Percentiles rank a stretch among this genome's conserved stretches.
Conservation (phyloP, 345 rosid species). For the Sisymbrium altissimum region DNA sequence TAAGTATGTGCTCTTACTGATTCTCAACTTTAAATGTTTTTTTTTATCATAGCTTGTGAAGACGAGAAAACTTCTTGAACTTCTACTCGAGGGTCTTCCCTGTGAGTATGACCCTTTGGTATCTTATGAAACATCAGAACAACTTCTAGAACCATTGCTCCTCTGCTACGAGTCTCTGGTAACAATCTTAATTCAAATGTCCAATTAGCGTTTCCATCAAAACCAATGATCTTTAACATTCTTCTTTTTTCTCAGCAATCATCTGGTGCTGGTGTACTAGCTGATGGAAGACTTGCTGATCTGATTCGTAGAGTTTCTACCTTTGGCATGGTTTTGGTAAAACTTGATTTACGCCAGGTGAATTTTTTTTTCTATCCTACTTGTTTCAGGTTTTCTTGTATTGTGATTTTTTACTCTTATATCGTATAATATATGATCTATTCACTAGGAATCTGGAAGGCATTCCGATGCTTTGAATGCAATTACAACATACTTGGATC, state of each 20-base stretch:
- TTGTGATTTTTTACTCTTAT: background rate
- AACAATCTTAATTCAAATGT: conserved; percentile 2
- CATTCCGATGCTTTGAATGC: conserved; percentile 87
- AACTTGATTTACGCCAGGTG: conserved; percentile 99
- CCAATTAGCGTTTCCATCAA: background rate
- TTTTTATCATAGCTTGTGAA: conserved; percentile 66
- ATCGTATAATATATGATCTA: background rate
- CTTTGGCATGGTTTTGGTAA: conserved; percentile 88
- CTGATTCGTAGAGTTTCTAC: conserved; percentile 87
- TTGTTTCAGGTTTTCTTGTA: background rate
- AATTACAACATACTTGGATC: conserved; percentile 78
- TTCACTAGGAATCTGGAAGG: conserved; percentile 79
- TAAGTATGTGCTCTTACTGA: background rate
- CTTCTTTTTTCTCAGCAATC: conserved; percentile 55
- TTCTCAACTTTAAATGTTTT: background rate
- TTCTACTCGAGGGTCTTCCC: conserved; percentile 90
- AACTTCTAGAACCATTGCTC: conserved; percentile 80
- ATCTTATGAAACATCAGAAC: conserved; percentile 77
- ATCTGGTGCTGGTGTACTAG: conserved; percentile 79
- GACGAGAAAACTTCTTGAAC: conserved; percentile 74
- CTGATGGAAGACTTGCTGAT: conserved; percentile 94
- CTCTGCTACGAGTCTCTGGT: conserved; percentile 89
- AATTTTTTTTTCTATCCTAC: background rate
- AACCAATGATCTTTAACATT: background rate
- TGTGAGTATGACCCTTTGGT: conserved; percentile 76